Evolutionary conservation across 192 early-diverging fungal genomes (phyloP), one percentile per base, ranked within the genome.

Genomic region (Coemansia sp.): DNA sequence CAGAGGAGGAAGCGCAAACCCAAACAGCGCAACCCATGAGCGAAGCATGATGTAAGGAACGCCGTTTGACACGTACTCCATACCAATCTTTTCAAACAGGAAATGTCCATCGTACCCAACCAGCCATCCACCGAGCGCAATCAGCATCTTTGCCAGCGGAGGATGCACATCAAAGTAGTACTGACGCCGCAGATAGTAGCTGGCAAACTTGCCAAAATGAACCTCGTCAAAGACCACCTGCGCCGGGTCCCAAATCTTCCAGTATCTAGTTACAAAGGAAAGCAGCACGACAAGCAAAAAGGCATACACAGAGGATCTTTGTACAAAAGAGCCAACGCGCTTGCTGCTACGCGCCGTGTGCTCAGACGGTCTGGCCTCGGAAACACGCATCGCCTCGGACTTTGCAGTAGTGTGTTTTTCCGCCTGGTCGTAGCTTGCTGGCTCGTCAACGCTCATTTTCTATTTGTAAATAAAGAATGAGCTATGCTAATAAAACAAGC

Each of bases 121-220:
- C 18, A 95, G 55, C 76, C 86, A 85, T 18, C 93, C 95, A 2
- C 86, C 87, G 6, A 98, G 78, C 1, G 90, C 96, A 33, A 96
- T 87, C 33, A 99, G 84, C 87, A 98, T 98, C 76, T 93, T 93
- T 52, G 89, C 91, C 51, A 98, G 83, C 5, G 96, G 95, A n/a
- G 97, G 96, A 71, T 99, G 97, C 2, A 99, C 95, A 78, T 99
- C 97, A 75, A 93, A 93, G 70, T 98, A 99, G 73, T 98, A 98
- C 51, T 91, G 91, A 20, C 91, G 85, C 63, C 96, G 95, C 36
- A 99, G 75, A 76, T 99, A 99, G 76, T 93, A 82, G 9, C 89
- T 89, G 17, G 95, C 95, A 73, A 99, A 99, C 77, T 99, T 99
- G 58, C 97, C 97, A 87, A 99, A 99, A 76, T 99, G 97, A 8